phyloP scores from a whole-genome alignment of 2,329 filamentous ascomycete genomes.

The Leptographium procerum region DNA sequence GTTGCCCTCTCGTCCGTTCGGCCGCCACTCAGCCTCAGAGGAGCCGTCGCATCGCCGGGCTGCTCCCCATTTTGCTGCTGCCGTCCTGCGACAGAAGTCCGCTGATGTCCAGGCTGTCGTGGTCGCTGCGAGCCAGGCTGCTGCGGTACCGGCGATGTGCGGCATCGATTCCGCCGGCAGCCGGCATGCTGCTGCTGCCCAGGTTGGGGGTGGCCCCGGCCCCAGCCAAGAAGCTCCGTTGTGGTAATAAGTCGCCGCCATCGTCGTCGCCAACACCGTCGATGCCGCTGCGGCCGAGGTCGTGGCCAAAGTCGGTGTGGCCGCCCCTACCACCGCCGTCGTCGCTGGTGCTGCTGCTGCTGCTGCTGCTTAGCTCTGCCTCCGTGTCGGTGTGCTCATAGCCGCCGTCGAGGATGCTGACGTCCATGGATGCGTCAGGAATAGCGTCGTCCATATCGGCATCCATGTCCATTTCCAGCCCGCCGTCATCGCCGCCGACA shows the following conservation, averaged over 20 bases:
- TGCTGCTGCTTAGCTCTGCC: constrained; percentile 40
- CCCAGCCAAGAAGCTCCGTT: constrained; percentile 8
- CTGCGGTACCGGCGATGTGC: constrained; percentile 20
- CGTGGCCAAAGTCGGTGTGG: constrained; percentile 19
- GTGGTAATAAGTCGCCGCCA: constrained; percentile 5
- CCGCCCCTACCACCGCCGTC: neutral
- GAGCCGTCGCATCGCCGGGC: constrained; percentile 34
- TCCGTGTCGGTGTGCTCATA: constrained; percentile 75
- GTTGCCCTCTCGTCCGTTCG: too few relatives aligned
- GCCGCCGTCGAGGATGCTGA: constrained; percentile 22
- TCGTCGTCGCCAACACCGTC: too few relatives aligned
- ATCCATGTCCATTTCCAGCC: constrained; percentile 28
- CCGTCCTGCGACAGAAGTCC: constrained; percentile 44
- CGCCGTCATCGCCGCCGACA: neutral
- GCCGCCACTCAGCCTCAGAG: neutral
- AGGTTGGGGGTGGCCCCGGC: too few relatives aligned
- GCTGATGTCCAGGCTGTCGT: constrained; percentile 46
- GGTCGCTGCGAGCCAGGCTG: constrained; percentile 28
- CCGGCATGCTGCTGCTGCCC: neutral
- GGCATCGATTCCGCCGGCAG: neutral
- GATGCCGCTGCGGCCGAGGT: too few relatives aligned
- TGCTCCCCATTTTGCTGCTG: constrained; percentile 45
- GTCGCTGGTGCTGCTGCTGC: neutral
- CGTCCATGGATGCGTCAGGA: constrained; percentile 32
- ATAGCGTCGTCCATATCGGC: constrained; percentile 63